Evolutionary conservation across 805 yeast genomes (phyloP).

Genomic region (Zygoascus biomembranicola): DNA sequence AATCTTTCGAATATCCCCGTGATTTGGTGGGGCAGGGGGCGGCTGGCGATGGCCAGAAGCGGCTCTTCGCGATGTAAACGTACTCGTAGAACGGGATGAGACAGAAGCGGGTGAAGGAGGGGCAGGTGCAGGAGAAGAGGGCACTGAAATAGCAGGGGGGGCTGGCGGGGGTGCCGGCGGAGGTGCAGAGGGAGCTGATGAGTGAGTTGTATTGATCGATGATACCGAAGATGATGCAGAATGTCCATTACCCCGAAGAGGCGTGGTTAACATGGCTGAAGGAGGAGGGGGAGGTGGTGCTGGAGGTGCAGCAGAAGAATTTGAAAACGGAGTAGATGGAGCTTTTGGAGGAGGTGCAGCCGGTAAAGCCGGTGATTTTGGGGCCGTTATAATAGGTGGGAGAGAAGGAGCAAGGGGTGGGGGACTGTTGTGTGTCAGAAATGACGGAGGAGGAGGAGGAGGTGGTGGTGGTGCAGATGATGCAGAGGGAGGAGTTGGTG

Average conservation of each 20-base stretch:
- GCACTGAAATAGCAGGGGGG: slow-evolving; percentile 21
- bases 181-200: slow-evolving; percentile 25
- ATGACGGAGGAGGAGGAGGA: slow-evolving; percentile 20
- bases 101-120: slow-evolving; percentile 22
- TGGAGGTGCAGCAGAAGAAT: slow-evolving; percentile 6
- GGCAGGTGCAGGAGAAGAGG: slow-evolving; percentile 19
- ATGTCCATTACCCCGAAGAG: slow-evolving; percentile 1
- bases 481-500: slow-evolving; percentile 15
- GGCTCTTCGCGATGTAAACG: slow-evolving; percentile 8
- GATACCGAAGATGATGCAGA: slow-evolving; percentile 4
- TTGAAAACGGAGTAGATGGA: slow-evolving; percentile 10
- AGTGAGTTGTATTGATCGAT: slow-evolving; percentile 20
- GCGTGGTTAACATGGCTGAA: slow-evolving; percentile 10
- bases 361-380: slow-evolving; percentile 3
- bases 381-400: background rate
- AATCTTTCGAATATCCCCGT: slow-evolving; percentile 44
- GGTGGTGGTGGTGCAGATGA: slow-evolving; percentile 22
- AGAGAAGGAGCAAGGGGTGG: slow-evolving; percentile 3
- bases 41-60: slow-evolving; percentile 23
- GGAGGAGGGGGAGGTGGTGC: slow-evolving; percentile 16
- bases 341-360: slow-evolving; percentile 10
- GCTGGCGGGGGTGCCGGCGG: slow-evolving; percentile 17
- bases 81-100: slow-evolving; percentile 5
- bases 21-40: slow-evolving; percentile 20
- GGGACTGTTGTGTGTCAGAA: slow-evolving; percentile 7